Conservation (phyloP, 768 basidiomycete species). For the Rickenella mellea region DNA sequence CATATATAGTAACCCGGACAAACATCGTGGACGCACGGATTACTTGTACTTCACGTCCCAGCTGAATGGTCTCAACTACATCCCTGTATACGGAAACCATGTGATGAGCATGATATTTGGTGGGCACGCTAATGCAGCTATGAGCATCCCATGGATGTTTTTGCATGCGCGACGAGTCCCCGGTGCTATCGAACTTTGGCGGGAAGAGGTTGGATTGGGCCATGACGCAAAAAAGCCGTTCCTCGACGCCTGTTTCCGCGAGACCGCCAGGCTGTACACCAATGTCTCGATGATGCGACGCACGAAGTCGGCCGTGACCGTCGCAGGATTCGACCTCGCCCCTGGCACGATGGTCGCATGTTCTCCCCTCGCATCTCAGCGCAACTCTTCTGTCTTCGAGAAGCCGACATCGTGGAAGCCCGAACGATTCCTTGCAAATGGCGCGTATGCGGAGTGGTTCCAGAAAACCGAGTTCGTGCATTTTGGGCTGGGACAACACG, state of each 20-base stretch:
- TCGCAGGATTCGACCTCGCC: background rate
- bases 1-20: background rate
- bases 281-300: background rate
- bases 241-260: background rate
- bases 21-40: background rate
- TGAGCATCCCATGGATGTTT: slow-evolving; percentile 1
- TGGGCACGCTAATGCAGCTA: background rate
- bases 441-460: background rate
- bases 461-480: background rate
- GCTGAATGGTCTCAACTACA: background rate
- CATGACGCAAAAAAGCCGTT: background rate
- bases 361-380: background rate
- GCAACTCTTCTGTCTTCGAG: background rate
- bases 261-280: background rate
- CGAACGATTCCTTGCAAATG: background rate
- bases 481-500: background rate
- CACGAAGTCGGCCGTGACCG: background rate
- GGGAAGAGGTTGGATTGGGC: background rate
- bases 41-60: background rate
- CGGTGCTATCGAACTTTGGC: background rate
- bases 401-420: background rate
- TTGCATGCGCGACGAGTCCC: background rate
- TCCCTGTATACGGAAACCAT: background rate
- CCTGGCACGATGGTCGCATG: background rate
- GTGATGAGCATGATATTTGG: background rate